A percentile compares a stretch with the other conserved stretches of the same genome.
phyloP scores from a whole-genome alignment of 75 land plant species.

The Chamaecyparis obtusa region DNA sequence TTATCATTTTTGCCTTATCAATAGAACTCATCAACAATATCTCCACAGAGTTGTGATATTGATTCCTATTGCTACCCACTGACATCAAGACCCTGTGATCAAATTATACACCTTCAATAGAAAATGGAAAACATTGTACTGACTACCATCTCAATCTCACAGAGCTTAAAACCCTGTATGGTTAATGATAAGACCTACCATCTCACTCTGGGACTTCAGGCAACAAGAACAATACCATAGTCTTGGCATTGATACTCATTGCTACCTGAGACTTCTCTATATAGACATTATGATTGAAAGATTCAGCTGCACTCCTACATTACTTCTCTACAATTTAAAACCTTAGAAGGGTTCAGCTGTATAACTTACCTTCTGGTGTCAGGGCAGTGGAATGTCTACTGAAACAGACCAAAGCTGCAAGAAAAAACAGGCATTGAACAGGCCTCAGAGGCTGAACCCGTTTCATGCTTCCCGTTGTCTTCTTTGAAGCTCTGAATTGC shows the following conservation, averaged over 20 bases:
- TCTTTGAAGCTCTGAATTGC: constrained; percentile 1
- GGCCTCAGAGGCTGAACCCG: neutral
- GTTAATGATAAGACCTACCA: neutral
- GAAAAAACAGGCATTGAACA: neutral
- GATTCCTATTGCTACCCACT: neutral
- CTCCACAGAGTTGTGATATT: neutral
- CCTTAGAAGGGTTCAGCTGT: neutral
- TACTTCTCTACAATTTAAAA: neutral
- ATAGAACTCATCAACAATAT: neutral
- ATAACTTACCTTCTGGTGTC: constrained; percentile 10
- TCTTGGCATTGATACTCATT: neutral
- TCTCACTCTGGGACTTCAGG: neutral
- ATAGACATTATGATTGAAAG: neutral
- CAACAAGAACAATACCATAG: neutral
- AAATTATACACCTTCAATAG: neutral
- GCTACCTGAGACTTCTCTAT: neutral
- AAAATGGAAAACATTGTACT: neutral
- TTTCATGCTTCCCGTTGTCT: neutral
- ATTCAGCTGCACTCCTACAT: neutral
- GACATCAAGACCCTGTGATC: neutral
- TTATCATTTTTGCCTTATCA: neutral
- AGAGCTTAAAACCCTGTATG: neutral
- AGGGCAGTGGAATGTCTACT: neutral
- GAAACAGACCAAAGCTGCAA: neutral
- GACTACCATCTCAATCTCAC: neutral